A percentile compares a stretch with the other conserved stretches of the same genome.
These are phyloP conservation scores for Penicillium fimorum DNA, from an alignment of 495 filamentous ascomycete genomes.

Conservation along the genomic window DNA sequence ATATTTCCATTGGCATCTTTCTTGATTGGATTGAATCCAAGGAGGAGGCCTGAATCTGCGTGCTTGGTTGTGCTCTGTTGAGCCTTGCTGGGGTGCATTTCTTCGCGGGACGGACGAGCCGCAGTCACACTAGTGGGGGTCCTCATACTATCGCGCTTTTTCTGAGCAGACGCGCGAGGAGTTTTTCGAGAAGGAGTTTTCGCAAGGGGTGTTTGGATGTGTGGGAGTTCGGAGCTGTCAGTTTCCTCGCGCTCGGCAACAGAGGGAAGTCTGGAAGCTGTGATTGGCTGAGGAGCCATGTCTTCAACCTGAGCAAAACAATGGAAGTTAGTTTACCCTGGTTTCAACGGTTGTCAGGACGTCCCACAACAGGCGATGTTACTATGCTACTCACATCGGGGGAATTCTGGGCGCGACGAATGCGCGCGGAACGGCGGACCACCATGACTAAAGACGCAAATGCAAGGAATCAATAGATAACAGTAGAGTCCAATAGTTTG, in stretches of 20 bases:
- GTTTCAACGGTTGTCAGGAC: not conserved
- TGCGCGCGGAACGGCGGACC: constrained; percentile 43
- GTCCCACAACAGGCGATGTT: constrained; percentile 18
- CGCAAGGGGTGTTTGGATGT: constrained; percentile 22
- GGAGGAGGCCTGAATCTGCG: constrained; percentile 61
- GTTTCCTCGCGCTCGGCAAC: constrained; percentile 44
- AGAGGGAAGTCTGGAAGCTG: constrained; percentile 26
- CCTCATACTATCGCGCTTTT: constrained; percentile 39
- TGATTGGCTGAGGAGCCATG: constrained; percentile 14
- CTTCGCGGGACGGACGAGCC: constrained; percentile 54
- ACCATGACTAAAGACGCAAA: constrained; percentile 26
- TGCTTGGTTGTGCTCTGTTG: constrained; percentile 68
- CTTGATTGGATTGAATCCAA: constrained; percentile 66
- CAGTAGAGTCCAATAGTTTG: not conserved
- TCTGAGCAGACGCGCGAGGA: constrained; percentile 14
- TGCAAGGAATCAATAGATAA: not conserved
- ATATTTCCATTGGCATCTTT: constrained; percentile 42
- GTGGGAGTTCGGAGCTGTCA: constrained; percentile 12
- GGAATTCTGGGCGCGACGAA: constrained; percentile 29
- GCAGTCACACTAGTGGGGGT: constrained; percentile 45
- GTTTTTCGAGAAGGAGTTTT: constrained; percentile 23
- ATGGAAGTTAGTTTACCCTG: constrained; percentile 8
- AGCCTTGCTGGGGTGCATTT: constrained; percentile 78
- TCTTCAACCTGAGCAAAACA: constrained; percentile 13
- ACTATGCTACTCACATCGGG: constrained; percentile 32